Percentiles rank a stretch among this genome's conserved stretches.
Evolutionary conservation across 2,329 filamentous ascomycete genomes (phyloP).

Genomic region (Sordariomycetes sp.): DNA sequence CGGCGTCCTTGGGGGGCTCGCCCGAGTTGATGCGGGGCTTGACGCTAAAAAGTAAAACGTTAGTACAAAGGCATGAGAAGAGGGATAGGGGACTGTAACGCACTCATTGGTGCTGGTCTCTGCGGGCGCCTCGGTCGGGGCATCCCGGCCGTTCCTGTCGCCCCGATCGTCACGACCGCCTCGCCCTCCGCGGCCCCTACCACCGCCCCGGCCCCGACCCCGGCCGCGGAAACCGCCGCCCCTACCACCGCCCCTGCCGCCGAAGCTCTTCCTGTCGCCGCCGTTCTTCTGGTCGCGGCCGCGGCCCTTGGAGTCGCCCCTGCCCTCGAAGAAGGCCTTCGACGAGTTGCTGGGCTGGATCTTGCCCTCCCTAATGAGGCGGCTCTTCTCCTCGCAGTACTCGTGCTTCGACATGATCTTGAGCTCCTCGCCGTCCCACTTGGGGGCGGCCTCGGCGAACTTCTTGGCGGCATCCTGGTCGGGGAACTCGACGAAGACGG

Average conservation of each 20-base stretch:
- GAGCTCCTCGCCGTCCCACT: slow-evolving; percentile 72
- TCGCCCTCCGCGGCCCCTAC: slow-evolving; percentile 21
- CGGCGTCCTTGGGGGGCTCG: slow-evolving; percentile 15
- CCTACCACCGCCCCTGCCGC: slow-evolving; percentile 7
- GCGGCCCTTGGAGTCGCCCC: slow-evolving; percentile 15
- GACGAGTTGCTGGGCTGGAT: slow-evolving; percentile 44
- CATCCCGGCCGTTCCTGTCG: slow-evolving; percentile 16
- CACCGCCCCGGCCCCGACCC: slow-evolving; percentile 22
- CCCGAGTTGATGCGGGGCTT: slow-evolving; percentile 25
- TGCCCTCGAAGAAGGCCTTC: slow-evolving; percentile 39
- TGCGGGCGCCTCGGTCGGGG: background rate
- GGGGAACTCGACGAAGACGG: slow-evolving; percentile 88
- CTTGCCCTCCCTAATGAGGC: slow-evolving; percentile 61
- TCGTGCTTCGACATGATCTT: slow-evolving; percentile 79
- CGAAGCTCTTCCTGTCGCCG: slow-evolving; percentile 18
- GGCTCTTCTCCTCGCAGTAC: slow-evolving; percentile 70
- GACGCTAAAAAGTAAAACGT: slow-evolving; percentile 13
- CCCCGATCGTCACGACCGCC: slow-evolving; percentile 30
- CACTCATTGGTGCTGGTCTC: slow-evolving; percentile 19
- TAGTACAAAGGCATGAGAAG: background rate
- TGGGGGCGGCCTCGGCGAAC: slow-evolving; percentile 78
- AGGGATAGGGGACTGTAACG: slow-evolving; percentile 5
- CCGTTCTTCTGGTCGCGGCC: slow-evolving; percentile 25
- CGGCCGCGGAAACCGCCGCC: slow-evolving; percentile 7
- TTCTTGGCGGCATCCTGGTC: slow-evolving; percentile 66